phyloP scores from a whole-genome alignment of 805 yeast genomes.

The Hermanozyma aechmeae region DNA sequence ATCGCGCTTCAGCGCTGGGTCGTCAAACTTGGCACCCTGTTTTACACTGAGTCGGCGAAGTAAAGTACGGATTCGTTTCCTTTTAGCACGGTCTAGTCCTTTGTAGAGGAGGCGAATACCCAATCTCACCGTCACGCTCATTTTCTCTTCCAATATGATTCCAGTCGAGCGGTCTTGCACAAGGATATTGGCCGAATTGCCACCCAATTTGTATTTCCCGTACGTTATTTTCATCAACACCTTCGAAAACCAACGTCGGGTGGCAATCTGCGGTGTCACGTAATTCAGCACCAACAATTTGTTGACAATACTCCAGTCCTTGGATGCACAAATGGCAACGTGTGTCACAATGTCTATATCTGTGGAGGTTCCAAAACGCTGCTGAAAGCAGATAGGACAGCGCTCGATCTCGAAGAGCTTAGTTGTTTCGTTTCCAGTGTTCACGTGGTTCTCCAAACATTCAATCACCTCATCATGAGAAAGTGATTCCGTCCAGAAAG shows the following conservation, averaged over 20 bases:
- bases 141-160: constrained; percentile 82
- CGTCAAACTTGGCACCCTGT: constrained; percentile 81
- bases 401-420: constrained; percentile 51
- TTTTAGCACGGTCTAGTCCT: constrained; percentile 56
- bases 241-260: constrained; percentile 83
- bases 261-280: constrained; percentile 74
- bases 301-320: constrained; percentile 64
- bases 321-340: constrained; percentile 75
- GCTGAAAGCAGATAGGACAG: constrained; percentile 75
- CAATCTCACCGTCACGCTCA: constrained; percentile 77
- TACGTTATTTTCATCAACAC: constrained; percentile 75
- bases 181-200: constrained; percentile 83
- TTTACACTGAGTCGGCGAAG: constrained; percentile 59
- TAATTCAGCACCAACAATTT: constrained; percentile 56
- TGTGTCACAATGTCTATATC: constrained; percentile 75
- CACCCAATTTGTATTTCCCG: constrained; percentile 78
- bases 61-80: constrained; percentile 49
- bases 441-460: constrained; percentile 34
- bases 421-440: constrained; percentile 10
- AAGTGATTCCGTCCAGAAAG: constrained; percentile 49
- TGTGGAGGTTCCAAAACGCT: constrained; percentile 41
- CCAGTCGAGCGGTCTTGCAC: constrained; percentile 92
- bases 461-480: constrained; percentile 36
- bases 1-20: constrained; percentile 51
- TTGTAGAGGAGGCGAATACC: constrained; percentile 81